A percentile compares a stretch with the other conserved stretches of the same genome.
These are phyloP conservation scores for Sporisorium exsertum DNA, from an alignment of 1,284 basidiomycete species.

Conservation along the genomic window DNA sequence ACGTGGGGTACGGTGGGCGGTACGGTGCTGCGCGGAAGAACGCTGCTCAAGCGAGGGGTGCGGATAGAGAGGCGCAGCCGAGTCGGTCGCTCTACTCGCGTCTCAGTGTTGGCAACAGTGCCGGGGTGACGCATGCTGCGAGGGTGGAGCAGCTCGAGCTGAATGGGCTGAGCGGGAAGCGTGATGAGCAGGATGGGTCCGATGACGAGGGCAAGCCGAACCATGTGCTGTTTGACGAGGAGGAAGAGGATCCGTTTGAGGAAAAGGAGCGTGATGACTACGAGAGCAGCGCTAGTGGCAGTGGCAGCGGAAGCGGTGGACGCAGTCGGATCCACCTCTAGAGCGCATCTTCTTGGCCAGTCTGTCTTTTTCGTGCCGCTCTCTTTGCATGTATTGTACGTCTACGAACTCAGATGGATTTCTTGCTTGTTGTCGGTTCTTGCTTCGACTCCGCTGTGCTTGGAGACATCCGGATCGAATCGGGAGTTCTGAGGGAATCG, in stretches of 20 bases:
- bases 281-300: slow-evolving; percentile 24
- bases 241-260: slow-evolving; percentile 55
- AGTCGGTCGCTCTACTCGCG: slow-evolving; percentile 37
- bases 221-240: slow-evolving; percentile 57
- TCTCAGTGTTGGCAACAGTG: slow-evolving; percentile 25
- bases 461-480: not conserved
- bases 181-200: not conserved
- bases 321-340: slow-evolving; percentile 26
- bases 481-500: not conserved
- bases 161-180: slow-evolving; percentile 19
- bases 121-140: not conserved
- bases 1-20: slow-evolving; percentile 56
- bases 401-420: too few relatives aligned
- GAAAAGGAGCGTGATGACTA: slow-evolving; percentile 39
- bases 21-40: slow-evolving; percentile 46
- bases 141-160: slow-evolving; percentile 34
- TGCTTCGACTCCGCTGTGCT: not conserved
- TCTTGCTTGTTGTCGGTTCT: not conserved
- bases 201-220: slow-evolving; percentile 20
- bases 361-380: not conserved
- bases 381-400: not conserved
- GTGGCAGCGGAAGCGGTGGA: slow-evolving; percentile 10
- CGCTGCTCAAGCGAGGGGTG: slow-evolving; percentile 25
- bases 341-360: not conserved
- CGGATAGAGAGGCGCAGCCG: slow-evolving; percentile 26